Conservation (phyloP, 805 yeast genomes). For the Ogataea dorogensis region DNA sequence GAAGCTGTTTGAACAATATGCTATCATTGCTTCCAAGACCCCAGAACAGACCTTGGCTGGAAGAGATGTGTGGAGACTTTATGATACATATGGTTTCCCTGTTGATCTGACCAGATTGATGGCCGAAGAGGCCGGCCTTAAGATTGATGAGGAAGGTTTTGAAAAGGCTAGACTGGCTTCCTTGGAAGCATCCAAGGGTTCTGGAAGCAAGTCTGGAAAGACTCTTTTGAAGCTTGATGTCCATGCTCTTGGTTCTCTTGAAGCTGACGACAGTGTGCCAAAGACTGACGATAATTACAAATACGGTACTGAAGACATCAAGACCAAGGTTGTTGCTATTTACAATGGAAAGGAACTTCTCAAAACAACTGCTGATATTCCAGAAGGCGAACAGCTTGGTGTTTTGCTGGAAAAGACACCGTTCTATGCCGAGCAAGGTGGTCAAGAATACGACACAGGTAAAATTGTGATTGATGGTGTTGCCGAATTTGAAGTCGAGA, state of each 20-base stretch:
- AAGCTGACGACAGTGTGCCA: constrained; percentile 54
- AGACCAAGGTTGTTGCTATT: constrained; percentile 69
- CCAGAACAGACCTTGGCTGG: constrained; percentile 81
- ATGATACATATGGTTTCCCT: constrained; percentile 99
- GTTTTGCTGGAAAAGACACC: constrained; percentile 84
- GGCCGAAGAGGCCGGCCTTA: constrained; percentile 97
- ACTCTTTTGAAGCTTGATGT: constrained; percentile 81
- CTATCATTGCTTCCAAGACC: constrained; percentile 72
- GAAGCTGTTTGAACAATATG: constrained; percentile 90
- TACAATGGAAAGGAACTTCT: constrained; percentile 66
- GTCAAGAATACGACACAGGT: constrained; percentile 97
- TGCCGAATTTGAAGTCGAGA: constrained; percentile 84
- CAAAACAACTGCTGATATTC: constrained; percentile 36
- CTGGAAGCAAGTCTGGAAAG: constrained; percentile 56
- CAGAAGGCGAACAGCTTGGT: constrained; percentile 61
- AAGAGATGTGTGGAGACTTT: constrained; percentile 95
- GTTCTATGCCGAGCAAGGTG: constrained; percentile 99
- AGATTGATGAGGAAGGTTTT: constrained; percentile 88
- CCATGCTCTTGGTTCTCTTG: constrained; percentile 77
- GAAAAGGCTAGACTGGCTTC: constrained; percentile 88
- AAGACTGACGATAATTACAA: constrained; percentile 83
- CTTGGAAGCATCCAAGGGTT: constrained; percentile 92
- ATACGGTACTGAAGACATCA: constrained; percentile 67
- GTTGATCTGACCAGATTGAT: constrained; percentile 95
- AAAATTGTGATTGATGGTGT: constrained; percentile 83